Evolutionary conservation across 805 yeast genomes (phyloP), one percentile per base, ranked within the genome.

Genomic region (Yarrowia keelungensis): DNA sequence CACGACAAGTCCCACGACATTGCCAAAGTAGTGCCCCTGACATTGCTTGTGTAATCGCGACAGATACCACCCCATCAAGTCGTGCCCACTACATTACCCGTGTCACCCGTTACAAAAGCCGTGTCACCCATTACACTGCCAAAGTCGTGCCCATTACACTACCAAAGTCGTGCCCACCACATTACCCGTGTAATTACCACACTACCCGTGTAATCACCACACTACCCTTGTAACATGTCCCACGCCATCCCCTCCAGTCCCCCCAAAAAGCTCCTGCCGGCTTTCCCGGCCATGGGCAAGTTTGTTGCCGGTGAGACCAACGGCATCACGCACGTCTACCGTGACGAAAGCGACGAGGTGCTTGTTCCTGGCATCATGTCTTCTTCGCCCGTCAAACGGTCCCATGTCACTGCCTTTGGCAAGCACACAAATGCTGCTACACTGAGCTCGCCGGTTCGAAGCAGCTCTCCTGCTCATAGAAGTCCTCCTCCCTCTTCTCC

Each of bases 281-380:
- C 67, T 15, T 62, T 62, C 22, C 67, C 67, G n/a, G 46, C 67
- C 45, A 62, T 62, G 67, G 67, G 67, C 45, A 62, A 62, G 67
- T 62, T 62, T 39, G 47, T 62, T 12, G 56, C 67, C 3, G 67
- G 67, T 1, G 67, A 62, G 43, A 35, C 64, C 26, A 56, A 26
- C 2, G 65, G 65, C 2, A 59, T 59, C 43, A 47, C 67, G 9
- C 67, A 62, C 47, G 54, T 49, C 16, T 62, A 47, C 41, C 56
- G 67, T 0, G 67, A 62, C 26, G 67, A 62, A 9, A 15, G 22
- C 11, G 67, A 62, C 32, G 67, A 62, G 9, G 67, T 62, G 45
- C 45, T 62, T 8, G 45, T 62, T 45, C 56, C 56, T 5, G 67
- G 67, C 2, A 62, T 62, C 16, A 47, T 62, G 56, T 47, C 56